phyloP scores from a whole-genome alignment of 177 flowering plant species.

The Vitis hybrid region DNA sequence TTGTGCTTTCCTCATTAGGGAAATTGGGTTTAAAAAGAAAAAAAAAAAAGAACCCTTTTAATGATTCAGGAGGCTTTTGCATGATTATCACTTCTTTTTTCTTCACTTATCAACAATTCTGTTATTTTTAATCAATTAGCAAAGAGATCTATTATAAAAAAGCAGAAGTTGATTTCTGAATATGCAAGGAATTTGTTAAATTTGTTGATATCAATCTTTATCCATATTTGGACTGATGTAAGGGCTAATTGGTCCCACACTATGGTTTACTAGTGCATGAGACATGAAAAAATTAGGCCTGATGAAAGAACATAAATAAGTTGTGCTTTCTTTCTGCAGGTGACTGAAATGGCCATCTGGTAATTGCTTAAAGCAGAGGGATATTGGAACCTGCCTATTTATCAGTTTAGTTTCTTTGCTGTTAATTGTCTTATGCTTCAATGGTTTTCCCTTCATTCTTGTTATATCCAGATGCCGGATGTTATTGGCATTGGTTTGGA shows the following conservation, averaged over 20 bases:
- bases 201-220: background rate
- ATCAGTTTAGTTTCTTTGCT: background rate
- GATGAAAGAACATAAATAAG: background rate
- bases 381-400: background rate
- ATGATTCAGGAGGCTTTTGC: too few species aligned
- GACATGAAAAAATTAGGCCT: background rate
- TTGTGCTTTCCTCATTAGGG: too few species aligned
- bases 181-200: background rate
- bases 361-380: background rate
- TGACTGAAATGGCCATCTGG: background rate
- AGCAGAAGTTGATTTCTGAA: too few species aligned
- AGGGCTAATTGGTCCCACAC: background rate
- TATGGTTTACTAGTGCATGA: background rate
- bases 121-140: too few species aligned
- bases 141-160: too few species aligned
- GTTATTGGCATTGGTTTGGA: background rate
- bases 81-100: too few species aligned
- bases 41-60: too few species aligned
- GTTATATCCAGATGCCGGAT: slow-evolving; percentile 1
- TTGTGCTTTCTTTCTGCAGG: slow-evolving; percentile 10
- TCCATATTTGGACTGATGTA: background rate
- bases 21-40: too few species aligned
- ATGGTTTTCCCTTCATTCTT: background rate
- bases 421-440: background rate
- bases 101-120: too few species aligned